These are phyloP conservation scores for Xylaria sp. DNA, from an alignment of 2,329 filamentous ascomycete genomes.

Conservation along the genomic window DNA sequence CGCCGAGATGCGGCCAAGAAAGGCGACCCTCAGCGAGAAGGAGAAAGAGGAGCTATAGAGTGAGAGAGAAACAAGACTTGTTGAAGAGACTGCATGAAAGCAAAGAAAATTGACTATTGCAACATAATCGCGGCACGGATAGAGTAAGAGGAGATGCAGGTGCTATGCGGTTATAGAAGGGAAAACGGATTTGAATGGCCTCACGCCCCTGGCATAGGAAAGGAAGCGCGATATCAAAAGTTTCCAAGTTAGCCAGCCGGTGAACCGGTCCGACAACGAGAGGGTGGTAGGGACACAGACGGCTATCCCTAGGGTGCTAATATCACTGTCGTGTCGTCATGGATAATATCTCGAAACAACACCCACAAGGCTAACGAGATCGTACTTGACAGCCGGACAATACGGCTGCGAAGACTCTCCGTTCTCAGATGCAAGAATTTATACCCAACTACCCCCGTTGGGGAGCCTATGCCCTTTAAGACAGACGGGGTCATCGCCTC, in stretches of 20 bases:
- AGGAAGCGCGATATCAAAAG: background rate
- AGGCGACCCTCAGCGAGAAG: conserved; percentile 44
- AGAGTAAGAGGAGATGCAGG: background rate
- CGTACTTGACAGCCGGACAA: background rate
- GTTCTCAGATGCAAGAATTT: too few species aligned
- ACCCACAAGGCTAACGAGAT: background rate
- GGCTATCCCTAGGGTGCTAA: too few species aligned
- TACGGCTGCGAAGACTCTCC: background rate
- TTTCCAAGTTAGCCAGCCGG: background rate
- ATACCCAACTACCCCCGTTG: too few species aligned
- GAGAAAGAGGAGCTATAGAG: conserved; percentile 20
- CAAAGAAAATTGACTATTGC: too few species aligned
- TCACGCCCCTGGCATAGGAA: background rate
- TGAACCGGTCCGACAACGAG: too few species aligned
- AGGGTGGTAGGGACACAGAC: background rate
- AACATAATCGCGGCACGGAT: background rate
- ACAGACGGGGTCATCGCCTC: background rate
- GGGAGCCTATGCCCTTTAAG: too few species aligned
- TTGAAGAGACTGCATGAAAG: too few species aligned
- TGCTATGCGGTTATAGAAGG: background rate
- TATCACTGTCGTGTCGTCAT: background rate
- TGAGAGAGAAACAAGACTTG: too few species aligned
- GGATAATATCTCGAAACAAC: background rate
- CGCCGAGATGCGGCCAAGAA: conserved; percentile 75
- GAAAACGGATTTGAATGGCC: background rate